These are phyloP conservation scores for Fusarium tanahbumbuense DNA, from an alignment of 2,329 filamentous ascomycete genomes.

Conservation along the genomic window DNA sequence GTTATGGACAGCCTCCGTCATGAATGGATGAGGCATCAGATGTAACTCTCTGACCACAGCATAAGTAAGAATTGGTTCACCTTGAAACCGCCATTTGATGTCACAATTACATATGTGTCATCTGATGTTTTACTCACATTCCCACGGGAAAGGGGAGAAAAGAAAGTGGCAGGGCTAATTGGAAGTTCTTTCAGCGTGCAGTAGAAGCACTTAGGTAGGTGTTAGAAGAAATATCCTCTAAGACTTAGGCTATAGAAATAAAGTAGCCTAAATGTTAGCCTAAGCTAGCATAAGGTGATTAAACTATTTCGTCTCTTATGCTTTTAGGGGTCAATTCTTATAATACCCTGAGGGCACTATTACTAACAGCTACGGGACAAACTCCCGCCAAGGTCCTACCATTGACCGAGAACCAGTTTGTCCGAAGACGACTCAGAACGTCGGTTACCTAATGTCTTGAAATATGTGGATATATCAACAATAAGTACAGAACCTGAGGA, in stretches of 20 bases:
- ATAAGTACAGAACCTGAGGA: neutral
- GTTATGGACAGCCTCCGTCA: neutral
- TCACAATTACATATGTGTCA: neutral
- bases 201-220: neutral
- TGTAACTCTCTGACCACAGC: neutral
- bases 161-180: neutral
- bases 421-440: neutral
- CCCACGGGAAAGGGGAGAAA: neutral
- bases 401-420: neutral
- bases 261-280: too few species aligned
- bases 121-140: neutral
- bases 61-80: neutral
- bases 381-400: too few species aligned
- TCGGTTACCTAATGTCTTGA: neutral
- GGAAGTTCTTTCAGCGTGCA: neutral
- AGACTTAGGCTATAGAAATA: too few species aligned
- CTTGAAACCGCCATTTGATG: neutral
- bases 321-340: too few species aligned
- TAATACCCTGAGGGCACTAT: too few species aligned
- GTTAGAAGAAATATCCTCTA: too few species aligned
- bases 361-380: neutral
- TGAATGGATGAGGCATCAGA: neutral
- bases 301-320: too few species aligned
- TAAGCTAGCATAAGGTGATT: too few species aligned
- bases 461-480: neutral